Evolutionary conservation across 2,329 filamentous ascomycete genomes (phyloP).

Genomic region (Podosphaera fusca): DNA sequence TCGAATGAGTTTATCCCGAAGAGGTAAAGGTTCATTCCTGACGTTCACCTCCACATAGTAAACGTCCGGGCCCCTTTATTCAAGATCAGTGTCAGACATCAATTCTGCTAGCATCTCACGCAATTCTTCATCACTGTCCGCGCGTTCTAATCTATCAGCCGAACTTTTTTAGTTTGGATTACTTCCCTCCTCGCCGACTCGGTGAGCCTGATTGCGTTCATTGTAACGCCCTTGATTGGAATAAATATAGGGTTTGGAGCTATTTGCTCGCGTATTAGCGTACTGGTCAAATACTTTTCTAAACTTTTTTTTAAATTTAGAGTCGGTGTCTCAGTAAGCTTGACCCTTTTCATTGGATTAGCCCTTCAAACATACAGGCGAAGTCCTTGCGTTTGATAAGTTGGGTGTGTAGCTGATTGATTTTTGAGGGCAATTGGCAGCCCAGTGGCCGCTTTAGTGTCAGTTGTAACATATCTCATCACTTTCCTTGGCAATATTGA

Average conservation of each 20-base stretch:
- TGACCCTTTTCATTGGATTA: too few species aligned
- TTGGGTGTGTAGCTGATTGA: too few species aligned
- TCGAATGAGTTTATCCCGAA: not conserved
- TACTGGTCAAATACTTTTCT: not conserved
- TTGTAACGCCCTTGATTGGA: not conserved
- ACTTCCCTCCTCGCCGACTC: not conserved
- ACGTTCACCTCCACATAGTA: not conserved
- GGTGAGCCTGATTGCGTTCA: not conserved
- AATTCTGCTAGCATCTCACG: not conserved
- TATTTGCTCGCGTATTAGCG: not conserved
- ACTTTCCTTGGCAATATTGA: too few species aligned
- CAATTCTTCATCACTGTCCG: not conserved
- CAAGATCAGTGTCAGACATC: not conserved
- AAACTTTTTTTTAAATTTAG: not conserved
- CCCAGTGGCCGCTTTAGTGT: too few species aligned
- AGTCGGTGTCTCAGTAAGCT: too few species aligned
- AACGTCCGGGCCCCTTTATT: not conserved
- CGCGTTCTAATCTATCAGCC: not conserved
- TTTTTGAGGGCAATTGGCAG: too few species aligned
- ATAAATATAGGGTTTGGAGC: not conserved
- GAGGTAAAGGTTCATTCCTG: not conserved
- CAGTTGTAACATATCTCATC: too few species aligned
- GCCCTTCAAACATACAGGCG: too few species aligned
- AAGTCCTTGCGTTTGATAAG: too few species aligned
- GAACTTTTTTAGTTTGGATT: not conserved